Base-by-base conservation (phyloP, 257 asterid species). In the Galeopsis tetrahit region DNA sequence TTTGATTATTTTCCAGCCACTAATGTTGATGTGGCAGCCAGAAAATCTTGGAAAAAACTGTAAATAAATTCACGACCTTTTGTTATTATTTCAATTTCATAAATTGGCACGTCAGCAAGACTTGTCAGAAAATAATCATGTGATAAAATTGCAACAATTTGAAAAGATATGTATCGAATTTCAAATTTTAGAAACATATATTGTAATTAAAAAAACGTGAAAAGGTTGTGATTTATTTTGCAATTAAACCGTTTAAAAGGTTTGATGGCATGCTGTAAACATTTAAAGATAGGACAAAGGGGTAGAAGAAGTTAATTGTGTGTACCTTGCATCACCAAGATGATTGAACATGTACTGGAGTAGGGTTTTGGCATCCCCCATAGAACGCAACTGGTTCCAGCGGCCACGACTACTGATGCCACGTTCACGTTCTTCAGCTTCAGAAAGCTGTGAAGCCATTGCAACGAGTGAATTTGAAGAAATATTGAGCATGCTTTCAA, bases 371-470 rank as follows among this genome's bases (percentile, higher is more conserved):
- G 98, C 91, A 46, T 93, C 98, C 49, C 90, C 97, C 97, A 93
- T 90, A 5, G 98, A 90, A 35, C 98, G 95, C 39, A 93, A 85
- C 68, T 93, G 96, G 80, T 90, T 93, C 93, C 95, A 93, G 42
- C 98, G 90, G 40, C 98, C 97, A 74, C 96, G 98, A 74, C 77
- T 77, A 74, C 76, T 82, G 67, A 82, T 77, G 43, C 85, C 79
- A 11, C 98, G 97, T 79, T 90, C 98, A 39, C 98, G 80, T 72
- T 93, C 98, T 86, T 93, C 98, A 42, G 98, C 98, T 82, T 93
- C 98, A 8, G 98, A 93, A 70, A 93, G 95, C 79, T 93, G 98
- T 63, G 98, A 93, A 74, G 97, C 98, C 98, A 93, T 93, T 42
- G 98, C 83, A 68, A 90, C 96, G 33, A 93, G 88, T 14, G 98